Percentiles rank a stretch among this genome's conserved stretches.
Conservation (phyloP, 352 stramenopile genomes). For the Pythium grandisporangium region DNA sequence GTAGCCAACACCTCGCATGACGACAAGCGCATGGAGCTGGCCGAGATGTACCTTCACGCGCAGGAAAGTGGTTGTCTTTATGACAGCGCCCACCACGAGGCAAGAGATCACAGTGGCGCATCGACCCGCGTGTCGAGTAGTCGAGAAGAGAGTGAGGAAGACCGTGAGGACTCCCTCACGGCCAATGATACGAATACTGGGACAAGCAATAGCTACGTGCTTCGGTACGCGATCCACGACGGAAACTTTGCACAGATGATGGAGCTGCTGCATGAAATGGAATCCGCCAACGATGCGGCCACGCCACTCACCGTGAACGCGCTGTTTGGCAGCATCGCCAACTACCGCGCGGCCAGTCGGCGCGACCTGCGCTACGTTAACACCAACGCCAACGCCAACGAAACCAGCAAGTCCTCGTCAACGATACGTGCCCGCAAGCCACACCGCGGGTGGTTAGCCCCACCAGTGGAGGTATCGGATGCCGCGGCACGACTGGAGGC, state of each 20-base stretch:
- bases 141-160: too few species aligned
- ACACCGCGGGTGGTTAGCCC: too few species aligned
- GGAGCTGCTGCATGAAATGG: slow-evolving; percentile 71
- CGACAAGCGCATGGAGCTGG: slow-evolving; percentile 32
- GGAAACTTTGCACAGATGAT: slow-evolving; percentile 70
- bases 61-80: slow-evolving; percentile 44
- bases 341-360: slow-evolving; percentile 24
- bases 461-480: too few species aligned
- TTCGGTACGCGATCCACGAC: slow-evolving; percentile 51
- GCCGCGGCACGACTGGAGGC: too few species aligned
- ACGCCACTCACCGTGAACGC: slow-evolving; percentile 28
- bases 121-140: too few species aligned
- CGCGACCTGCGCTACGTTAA: not conserved
- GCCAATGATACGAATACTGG: too few species aligned
- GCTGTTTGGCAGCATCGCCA: slow-evolving; percentile 48
- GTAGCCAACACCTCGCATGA: slow-evolving; percentile 36
- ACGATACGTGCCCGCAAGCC: too few species aligned
- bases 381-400: not conserved
- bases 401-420: too few species aligned
- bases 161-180: too few species aligned
- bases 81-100: slow-evolving; percentile 28
- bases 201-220: slow-evolving; percentile 54
- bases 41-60: slow-evolving; percentile 45
- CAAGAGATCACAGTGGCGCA: slow-evolving; percentile 41
- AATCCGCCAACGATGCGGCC: slow-evolving; percentile 41